phyloP scores from a whole-genome alignment of 176 grass and related monocot genomes.

The Calamus simplicifolius region DNA sequence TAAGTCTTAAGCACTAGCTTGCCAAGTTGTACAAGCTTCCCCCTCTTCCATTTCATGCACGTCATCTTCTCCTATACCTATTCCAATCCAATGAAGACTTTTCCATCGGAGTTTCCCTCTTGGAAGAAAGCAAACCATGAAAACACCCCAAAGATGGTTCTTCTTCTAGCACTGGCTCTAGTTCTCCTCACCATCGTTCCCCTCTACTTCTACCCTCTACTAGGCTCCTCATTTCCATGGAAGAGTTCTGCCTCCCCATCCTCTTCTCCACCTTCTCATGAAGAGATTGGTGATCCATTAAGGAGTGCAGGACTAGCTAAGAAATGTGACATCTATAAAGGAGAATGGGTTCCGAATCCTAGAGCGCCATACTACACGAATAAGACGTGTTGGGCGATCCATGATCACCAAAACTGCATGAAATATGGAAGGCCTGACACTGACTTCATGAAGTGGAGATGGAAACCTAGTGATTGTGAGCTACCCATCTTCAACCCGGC shows the following conservation, averaged over 20 bases:
- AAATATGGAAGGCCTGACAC: slow-evolving; percentile 13
- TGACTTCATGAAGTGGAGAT: slow-evolving; percentile 14
- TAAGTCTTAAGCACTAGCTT: too few relatives aligned
- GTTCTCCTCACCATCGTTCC: slow-evolving; percentile 21
- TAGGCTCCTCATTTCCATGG: neutral
- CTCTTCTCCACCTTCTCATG: too few relatives aligned
- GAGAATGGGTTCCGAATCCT: slow-evolving; percentile 14
- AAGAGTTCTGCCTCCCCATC: too few relatives aligned
- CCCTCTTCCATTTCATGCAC: too few relatives aligned
- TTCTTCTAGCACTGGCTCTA: neutral
- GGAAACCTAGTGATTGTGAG: slow-evolving; percentile 14
- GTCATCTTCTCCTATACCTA: too few relatives aligned
- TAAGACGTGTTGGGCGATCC: slow-evolving; percentile 16
- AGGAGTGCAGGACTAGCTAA: too few relatives aligned
- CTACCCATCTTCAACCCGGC: slow-evolving; percentile 17
- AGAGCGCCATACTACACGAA: slow-evolving; percentile 17
- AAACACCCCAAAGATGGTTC: slow-evolving; percentile 13
- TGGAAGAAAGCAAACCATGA: neutral
- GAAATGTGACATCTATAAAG: slow-evolving; percentile 6
- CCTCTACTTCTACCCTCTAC: slow-evolving; percentile 12
- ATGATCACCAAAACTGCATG: slow-evolving; percentile 17
- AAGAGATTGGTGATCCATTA: too few relatives aligned
- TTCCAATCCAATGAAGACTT: too few relatives aligned
- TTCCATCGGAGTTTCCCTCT: too few relatives aligned
- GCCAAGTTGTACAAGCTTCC: too few relatives aligned